phyloP scores from a whole-genome alignment of 2,329 filamentous ascomycete genomes.

The Macroventuria anomochaeta region DNA sequence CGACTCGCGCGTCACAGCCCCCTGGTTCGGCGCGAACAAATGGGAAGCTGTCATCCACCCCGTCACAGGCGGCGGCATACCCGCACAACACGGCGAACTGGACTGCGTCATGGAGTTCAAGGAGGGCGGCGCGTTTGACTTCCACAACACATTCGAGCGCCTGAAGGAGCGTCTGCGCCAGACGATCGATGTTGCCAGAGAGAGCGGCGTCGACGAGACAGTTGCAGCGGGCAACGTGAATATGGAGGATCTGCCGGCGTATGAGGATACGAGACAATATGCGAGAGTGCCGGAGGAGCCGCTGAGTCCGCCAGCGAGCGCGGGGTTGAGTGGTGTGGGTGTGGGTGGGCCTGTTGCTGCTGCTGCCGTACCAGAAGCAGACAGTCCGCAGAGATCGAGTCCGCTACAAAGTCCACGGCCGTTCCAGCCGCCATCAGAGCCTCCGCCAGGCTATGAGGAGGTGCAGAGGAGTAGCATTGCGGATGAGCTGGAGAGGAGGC shows the following conservation, averaged over 20 bases:
- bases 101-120: conserved; percentile 89
- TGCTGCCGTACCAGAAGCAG: conserved; percentile 24
- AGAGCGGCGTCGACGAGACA: conserved; percentile 62
- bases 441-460: conserved; percentile 91
- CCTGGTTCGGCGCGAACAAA: conserved; percentile 91
- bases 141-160: conserved; percentile 79
- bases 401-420: conserved; percentile 38
- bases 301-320: conserved; percentile 28
- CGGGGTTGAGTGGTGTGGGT: conserved; percentile 18
- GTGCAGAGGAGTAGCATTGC: conserved; percentile 82
- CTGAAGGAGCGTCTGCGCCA: conserved; percentile 85
- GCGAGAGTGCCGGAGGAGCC: conserved; percentile 41
- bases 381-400: conserved; percentile 37
- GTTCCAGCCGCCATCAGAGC: conserved; percentile 68
- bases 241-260: conserved; percentile 86
- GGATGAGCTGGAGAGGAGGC: conserved; percentile 68
- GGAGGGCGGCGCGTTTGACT: conserved; percentile 94
- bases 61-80: conserved; percentile 82
- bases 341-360: conserved; percentile 26
- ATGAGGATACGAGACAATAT: conserved; percentile 67
- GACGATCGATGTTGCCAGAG: conserved; percentile 75
- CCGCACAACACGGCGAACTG: conserved; percentile 72
- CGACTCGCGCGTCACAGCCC: conserved; percentile 84
- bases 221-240: conserved; percentile 66
- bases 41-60: conserved; percentile 84